These are phyloP conservation scores for Phyllosticta paracitricarpa DNA, from an alignment of 2,329 filamentous ascomycete genomes.

Conservation along the genomic window DNA sequence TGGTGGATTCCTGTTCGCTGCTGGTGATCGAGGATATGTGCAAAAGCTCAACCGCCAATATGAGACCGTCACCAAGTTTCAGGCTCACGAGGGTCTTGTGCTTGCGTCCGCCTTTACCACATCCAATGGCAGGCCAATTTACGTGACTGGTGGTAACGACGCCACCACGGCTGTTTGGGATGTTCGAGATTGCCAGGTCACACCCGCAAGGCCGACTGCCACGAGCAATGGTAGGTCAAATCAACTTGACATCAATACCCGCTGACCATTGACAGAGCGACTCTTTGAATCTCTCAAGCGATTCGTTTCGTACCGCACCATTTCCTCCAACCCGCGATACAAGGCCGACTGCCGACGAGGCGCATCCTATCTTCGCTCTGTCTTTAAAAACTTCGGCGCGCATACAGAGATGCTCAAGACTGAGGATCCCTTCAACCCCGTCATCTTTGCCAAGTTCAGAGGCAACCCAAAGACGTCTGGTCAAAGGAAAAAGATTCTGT, in stretches of 20 bases:
- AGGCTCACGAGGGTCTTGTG: slow-evolving; percentile 78
- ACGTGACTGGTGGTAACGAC: slow-evolving; percentile 90
- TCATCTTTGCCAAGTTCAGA: slow-evolving; percentile 84
- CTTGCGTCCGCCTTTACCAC: slow-evolving; percentile 70
- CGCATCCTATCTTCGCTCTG: slow-evolving; percentile 76
- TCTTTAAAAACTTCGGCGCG: slow-evolving; percentile 88
- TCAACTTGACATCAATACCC: slow-evolving; percentile 3
- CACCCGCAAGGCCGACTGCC: slow-evolving; percentile 35
- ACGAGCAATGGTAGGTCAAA: slow-evolving; percentile 45
- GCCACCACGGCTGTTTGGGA: slow-evolving; percentile 85
- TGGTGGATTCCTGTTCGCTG: slow-evolving; percentile 77
- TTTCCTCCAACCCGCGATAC: slow-evolving; percentile 78
- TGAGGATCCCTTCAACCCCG: slow-evolving; percentile 67
- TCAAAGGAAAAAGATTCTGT: slow-evolving; percentile 75
- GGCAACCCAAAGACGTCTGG: slow-evolving; percentile 58
- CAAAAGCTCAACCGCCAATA: slow-evolving; percentile 70
- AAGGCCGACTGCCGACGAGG: slow-evolving; percentile 87
- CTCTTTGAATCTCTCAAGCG: slow-evolving; percentile 57
- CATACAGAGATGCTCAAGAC: slow-evolving; percentile 85
- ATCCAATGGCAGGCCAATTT: slow-evolving; percentile 65
- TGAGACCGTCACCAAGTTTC: slow-evolving; percentile 66
- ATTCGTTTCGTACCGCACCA: slow-evolving; percentile 84
- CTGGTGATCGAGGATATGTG: slow-evolving; percentile 76
- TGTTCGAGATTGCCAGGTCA: slow-evolving; percentile 46
- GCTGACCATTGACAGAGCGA: slow-evolving; percentile 41